phyloP scores from a whole-genome alignment of 75 land plant species.

The Picea sitchensis region DNA sequence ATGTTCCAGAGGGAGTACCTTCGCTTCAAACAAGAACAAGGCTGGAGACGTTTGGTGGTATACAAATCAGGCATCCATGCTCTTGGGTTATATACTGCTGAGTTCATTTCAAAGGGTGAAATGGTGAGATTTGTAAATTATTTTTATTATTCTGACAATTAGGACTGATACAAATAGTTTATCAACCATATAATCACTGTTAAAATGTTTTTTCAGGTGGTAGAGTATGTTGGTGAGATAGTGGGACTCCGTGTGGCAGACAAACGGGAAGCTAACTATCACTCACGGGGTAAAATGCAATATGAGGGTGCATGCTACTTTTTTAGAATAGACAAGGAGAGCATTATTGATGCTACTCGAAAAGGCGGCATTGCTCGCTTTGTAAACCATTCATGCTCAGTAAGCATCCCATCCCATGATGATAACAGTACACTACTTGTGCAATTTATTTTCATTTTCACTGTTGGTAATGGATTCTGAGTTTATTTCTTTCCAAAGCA shows the following conservation, averaged over 20 bases:
- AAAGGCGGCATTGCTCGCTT: conserved; percentile 90
- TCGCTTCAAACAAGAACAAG: conserved; percentile 69
- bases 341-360: conserved; percentile 83
- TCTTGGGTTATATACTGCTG: conserved; percentile 78
- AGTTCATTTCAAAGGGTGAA: conserved; percentile 62
- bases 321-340: conserved; percentile 78
- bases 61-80: conserved; percentile 90
- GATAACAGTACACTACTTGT: background rate
- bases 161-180: background rate
- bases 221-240: conserved; percentile 88
- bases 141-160: background rate
- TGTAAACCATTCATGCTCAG: conserved; percentile 88
- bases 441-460: background rate
- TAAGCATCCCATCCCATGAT: conserved; percentile 15
- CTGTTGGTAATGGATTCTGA: background rate
- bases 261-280: conserved; percentile 75
- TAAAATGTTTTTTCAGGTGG: conserved; percentile 43
- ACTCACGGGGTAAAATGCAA: conserved; percentile 53
- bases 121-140: conserved; percentile 41
- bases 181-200: background rate
- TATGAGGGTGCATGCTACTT: conserved; percentile 85
- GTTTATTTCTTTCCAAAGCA: background rate
- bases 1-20: conserved; percentile 58
- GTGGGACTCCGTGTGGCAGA: conserved; percentile 87
- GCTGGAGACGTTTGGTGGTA: conserved; percentile 73